Evolutionary conservation across 148 eudicot species (phyloP).

Genomic region (Vaccinium corymbosum): DNA sequence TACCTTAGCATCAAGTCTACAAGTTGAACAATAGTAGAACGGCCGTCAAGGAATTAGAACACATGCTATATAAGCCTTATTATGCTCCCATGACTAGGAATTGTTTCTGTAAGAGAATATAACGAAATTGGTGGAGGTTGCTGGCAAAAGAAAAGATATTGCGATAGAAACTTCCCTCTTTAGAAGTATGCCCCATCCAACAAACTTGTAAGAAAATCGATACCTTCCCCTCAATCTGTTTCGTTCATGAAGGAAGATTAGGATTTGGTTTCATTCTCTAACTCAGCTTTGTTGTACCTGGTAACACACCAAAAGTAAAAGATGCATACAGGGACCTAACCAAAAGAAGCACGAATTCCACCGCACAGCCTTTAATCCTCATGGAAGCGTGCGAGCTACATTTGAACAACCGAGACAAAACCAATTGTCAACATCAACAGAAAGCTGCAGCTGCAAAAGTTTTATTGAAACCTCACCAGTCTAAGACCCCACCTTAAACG

Average conservation of each 20-base stretch:
- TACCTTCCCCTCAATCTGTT: not conserved
- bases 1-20: conserved; percentile 1
- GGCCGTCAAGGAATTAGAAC: not conserved
- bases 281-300: not conserved
- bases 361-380: not conserved
- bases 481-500: not conserved
- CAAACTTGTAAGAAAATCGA: not conserved
- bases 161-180: not conserved
- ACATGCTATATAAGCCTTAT: not conserved
- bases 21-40: not conserved
- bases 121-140: not conserved
- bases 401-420: not conserved
- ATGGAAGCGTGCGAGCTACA: not conserved
- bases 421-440: not conserved
- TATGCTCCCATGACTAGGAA: not conserved
- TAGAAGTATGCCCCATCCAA: not conserved
- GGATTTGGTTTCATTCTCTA: not conserved
- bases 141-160: not conserved
- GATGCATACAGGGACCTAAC: not conserved
- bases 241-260: not conserved
- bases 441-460: not conserved
- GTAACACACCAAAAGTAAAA: not conserved
- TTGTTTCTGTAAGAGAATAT: not conserved
- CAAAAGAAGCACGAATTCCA: not conserved
- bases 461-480: not conserved